Evolutionary conservation across 176 grass and related monocot species (phyloP).

Genomic region (Avena eriantha): DNA sequence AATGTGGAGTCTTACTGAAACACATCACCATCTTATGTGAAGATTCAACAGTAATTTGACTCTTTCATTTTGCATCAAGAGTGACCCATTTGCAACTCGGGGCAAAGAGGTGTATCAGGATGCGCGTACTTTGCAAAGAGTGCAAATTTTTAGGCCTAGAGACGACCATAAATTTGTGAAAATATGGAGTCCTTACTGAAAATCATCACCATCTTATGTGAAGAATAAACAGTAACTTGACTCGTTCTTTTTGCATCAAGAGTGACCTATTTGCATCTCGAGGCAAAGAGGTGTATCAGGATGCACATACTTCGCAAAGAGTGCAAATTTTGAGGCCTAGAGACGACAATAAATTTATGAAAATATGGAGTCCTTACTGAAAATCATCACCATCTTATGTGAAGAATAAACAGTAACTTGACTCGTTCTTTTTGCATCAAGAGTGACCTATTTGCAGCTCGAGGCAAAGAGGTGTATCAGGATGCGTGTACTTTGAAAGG

Average conservation of each 20-base stretch:
- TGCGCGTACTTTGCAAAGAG: constrained; percentile 47
- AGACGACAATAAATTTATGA: too few species aligned
- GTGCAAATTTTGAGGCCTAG: too few species aligned
- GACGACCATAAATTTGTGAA: too few species aligned
- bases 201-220: constrained; percentile 50
- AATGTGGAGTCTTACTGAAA: constrained; percentile 48
- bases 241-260: constrained; percentile 68
- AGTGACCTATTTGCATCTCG: constrained; percentile 71
- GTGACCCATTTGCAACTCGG: constrained; percentile 73
- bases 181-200: constrained; percentile 39
- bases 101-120: constrained; percentile 91
- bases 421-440: constrained; percentile 69
- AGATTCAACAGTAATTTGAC: constrained; percentile 41
- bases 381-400: constrained; percentile 48
- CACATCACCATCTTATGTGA: constrained; percentile 49
- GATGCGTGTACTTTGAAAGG: constrained; percentile 55
- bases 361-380: constrained; percentile 38
- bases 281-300: constrained; percentile 84
- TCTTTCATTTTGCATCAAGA: constrained; percentile 71
- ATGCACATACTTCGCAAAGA: constrained; percentile 51
- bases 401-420: constrained; percentile 47
- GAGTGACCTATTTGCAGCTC: constrained; percentile 71
- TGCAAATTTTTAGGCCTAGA: too few species aligned
- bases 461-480: constrained; percentile 82
- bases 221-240: constrained; percentile 46